These are phyloP conservation scores for Pisolithus sp. DNA, from an alignment of 768 basidiomycete species.

Conservation along the genomic window DNA sequence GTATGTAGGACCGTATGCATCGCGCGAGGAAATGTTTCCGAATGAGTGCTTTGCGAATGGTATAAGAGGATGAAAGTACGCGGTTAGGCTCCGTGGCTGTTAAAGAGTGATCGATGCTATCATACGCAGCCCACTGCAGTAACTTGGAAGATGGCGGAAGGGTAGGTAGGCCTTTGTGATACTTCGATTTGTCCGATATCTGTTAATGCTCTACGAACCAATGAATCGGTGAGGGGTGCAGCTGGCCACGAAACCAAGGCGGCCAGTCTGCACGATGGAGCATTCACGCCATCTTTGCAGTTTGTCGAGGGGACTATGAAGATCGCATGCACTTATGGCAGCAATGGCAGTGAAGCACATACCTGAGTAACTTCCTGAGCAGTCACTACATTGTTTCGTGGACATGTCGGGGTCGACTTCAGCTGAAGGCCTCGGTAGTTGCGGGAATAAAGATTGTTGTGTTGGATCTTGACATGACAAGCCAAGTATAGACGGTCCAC, in stretches of 20 bases:
- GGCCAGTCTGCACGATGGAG: background rate
- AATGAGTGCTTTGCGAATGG: slow-evolving; percentile 88
- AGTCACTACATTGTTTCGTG: too few relatives aligned
- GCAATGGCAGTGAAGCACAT: background rate
- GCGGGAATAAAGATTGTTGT: too few relatives aligned
- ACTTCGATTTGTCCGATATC: slow-evolving; percentile 26
- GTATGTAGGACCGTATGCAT: slow-evolving; percentile 62
- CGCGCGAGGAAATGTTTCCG: slow-evolving; percentile 88
- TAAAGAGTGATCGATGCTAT: slow-evolving; percentile 72
- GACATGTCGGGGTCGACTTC: too few relatives aligned
- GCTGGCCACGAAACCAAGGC: slow-evolving; percentile 49
- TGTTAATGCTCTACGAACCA: slow-evolving; percentile 40
- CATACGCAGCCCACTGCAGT: slow-evolving; percentile 86
- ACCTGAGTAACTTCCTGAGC: background rate
- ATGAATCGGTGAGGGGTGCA: slow-evolving; percentile 47
- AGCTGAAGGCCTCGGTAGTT: too few relatives aligned
- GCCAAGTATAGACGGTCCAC: too few relatives aligned
- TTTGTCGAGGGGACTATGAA: background rate
- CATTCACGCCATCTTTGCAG: background rate
- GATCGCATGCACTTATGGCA: too few relatives aligned
- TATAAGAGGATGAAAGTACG: slow-evolving; percentile 75
- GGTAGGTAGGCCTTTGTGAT: slow-evolving; percentile 21
- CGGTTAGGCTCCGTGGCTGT: slow-evolving; percentile 44
- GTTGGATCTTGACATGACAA: too few relatives aligned
- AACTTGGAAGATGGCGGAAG: slow-evolving; percentile 22